Conservation (phyloP, 2,329 filamentous ascomycete species). For the Pseudodiploospora longispora region DNA sequence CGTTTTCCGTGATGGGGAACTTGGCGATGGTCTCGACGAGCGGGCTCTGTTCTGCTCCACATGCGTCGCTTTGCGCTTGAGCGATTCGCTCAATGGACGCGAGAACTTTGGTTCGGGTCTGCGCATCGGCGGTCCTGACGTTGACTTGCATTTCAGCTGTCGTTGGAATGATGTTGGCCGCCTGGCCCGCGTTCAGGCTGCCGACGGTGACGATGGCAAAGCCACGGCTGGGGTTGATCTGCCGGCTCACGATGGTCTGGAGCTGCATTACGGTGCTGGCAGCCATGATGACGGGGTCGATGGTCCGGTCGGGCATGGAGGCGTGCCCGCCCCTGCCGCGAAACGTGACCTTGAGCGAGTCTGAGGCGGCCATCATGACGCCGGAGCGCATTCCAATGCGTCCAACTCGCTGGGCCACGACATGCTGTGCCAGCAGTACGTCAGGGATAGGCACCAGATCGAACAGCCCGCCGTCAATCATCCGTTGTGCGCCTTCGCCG, state of each 20-base stretch:
- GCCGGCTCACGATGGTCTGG: conserved; percentile 22
- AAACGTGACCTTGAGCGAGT: conserved; percentile 21
- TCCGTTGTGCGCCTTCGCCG: conserved; percentile 45
- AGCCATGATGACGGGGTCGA: conserved; percentile 41
- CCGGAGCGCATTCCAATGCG: conserved; percentile 18
- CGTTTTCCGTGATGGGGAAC: conserved; percentile 46
- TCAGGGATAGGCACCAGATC: conserved; percentile 22
- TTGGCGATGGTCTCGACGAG: conserved; percentile 30
- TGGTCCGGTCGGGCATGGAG: conserved; percentile 28
- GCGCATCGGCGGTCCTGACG: conserved; percentile 25
- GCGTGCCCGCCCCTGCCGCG: conserved; percentile 36
- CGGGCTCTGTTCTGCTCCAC: conserved; percentile 34
- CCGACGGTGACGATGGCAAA: conserved; percentile 35
- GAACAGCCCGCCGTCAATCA: conserved; percentile 31
- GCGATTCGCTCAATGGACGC: conserved; percentile 34
- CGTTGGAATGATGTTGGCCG: conserved; percentile 38
- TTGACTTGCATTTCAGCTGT: conserved; percentile 31
- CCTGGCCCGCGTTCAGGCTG: conserved; percentile 31
- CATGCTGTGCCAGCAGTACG: conserved; percentile 28
- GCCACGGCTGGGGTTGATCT: conserved; percentile 26
- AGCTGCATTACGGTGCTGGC: conserved; percentile 29
- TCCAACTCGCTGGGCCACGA: conserved; percentile 24
- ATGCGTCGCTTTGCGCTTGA: conserved; percentile 44
- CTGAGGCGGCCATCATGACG: conserved; percentile 15
- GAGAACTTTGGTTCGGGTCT: conserved; percentile 26